phyloP scores from a whole-genome alignment of 768 basidiomycete species.

The Exidia glandulosa region DNA sequence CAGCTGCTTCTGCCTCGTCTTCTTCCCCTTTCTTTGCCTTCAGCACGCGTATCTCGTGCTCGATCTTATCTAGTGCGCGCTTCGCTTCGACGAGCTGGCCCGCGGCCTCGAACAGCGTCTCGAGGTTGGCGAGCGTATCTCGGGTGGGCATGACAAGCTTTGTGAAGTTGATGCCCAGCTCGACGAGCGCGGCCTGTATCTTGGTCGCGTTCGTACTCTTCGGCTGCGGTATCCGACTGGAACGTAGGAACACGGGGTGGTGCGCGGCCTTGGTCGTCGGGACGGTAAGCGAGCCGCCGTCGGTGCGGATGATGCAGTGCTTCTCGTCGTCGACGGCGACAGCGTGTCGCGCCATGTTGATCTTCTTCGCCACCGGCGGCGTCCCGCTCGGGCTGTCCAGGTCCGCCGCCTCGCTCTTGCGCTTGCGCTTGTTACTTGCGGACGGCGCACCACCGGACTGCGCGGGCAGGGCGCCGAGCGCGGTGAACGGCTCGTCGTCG shows the following conservation, averaged over 20 bases:
- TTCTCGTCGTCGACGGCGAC: background rate
- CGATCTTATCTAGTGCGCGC: conserved; percentile 72
- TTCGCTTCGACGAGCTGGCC: conserved; percentile 78
- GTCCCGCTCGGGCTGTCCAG: conserved; percentile 38
- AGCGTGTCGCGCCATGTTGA: conserved; percentile 38
- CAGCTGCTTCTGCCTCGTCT: conserved; percentile 29
- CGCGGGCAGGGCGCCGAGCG: conserved; percentile 19
- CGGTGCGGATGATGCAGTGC: conserved; percentile 65
- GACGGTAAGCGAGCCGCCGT: conserved; percentile 35
- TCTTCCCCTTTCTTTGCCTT: conserved; percentile 38
- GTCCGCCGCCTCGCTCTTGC: too few relatives aligned
- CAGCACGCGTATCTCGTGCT: conserved; percentile 70
- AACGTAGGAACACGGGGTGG: conserved; percentile 72
- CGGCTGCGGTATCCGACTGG: conserved; percentile 71
- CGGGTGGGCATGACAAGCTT: conserved; percentile 92
- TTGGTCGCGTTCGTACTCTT: conserved; percentile 67
- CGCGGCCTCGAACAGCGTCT: conserved; percentile 62
- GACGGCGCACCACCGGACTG: background rate
- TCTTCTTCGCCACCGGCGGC: conserved; percentile 41
- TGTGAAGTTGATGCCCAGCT: conserved; percentile 60
- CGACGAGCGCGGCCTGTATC: conserved; percentile 62
- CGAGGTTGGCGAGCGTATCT: conserved; percentile 63
- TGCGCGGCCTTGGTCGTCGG: conserved; percentile 68
- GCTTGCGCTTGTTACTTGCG: too few relatives aligned
- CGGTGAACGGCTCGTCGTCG: conserved; percentile 49